Evolutionary conservation across 1,139 yeast genomes (phyloP).

Genomic region (Pichia sp.): DNA sequence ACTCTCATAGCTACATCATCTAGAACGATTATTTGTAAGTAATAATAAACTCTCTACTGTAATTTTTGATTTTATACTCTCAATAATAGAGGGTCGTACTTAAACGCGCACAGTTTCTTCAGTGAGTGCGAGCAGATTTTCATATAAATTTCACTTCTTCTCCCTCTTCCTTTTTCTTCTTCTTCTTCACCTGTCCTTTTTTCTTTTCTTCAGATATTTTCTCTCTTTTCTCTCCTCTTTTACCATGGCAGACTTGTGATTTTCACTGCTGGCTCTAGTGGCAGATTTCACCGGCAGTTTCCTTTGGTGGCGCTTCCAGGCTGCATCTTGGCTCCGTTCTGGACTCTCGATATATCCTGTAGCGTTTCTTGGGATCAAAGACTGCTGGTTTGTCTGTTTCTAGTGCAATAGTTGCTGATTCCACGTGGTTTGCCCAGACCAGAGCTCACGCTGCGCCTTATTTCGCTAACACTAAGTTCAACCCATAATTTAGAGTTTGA

Average conservation of each 20-base stretch:
- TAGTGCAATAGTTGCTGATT: conserved; percentile 12
- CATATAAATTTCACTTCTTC: too few species aligned
- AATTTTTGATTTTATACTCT: too few species aligned
- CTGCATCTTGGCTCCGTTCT: not conserved
- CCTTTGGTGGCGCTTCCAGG: not conserved
- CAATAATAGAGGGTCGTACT: too few species aligned
- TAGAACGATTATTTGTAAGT: too few species aligned
- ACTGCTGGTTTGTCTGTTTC: not conserved
- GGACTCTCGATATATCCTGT: conserved; percentile 1
- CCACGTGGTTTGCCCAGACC: conserved; percentile 22
- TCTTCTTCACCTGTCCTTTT: too few species aligned
- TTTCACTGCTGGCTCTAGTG: not conserved
- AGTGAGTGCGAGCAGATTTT: too few species aligned
- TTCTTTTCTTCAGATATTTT: too few species aligned
- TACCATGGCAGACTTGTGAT: not conserved
- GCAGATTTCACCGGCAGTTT: not conserved
- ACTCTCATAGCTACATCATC: too few species aligned
- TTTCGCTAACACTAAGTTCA: conserved; percentile 35
- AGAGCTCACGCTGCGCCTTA: conserved; percentile 24
- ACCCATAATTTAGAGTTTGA: conserved; percentile 33
- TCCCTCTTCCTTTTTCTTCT: too few species aligned
- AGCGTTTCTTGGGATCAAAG: conserved; percentile 3
- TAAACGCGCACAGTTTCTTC: too few species aligned
- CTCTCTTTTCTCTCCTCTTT: not conserved
- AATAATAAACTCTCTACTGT: too few species aligned